Percentiles rank a stretch among this genome's conserved stretches.
Conservation (phyloP, 2,329 filamentous ascomycete genomes). For the Penicillium freii region DNA sequence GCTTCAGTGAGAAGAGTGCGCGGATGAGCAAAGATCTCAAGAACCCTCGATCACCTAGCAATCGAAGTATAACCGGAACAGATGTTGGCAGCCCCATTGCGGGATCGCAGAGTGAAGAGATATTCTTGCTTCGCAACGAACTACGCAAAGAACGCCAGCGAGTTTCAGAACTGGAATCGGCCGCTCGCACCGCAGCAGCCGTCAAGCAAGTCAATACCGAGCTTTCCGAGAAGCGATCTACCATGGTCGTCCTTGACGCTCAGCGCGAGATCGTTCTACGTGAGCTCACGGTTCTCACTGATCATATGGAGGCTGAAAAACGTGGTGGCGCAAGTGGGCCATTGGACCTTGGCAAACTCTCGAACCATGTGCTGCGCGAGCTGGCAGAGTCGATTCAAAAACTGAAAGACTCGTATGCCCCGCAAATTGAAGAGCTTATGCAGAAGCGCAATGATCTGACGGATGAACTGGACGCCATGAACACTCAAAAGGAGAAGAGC, state of each 20-base stretch:
- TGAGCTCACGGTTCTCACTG: constrained; percentile 83
- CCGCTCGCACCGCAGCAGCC: constrained; percentile 58
- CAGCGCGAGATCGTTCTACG: constrained; percentile 94
- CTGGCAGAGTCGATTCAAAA: constrained; percentile 61
- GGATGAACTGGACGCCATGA: constrained; percentile 79
- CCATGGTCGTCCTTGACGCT: constrained; percentile 88
- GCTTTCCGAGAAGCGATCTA: constrained; percentile 88
- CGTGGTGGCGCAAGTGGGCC: constrained; percentile 73
- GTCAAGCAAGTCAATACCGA: constrained; percentile 81
- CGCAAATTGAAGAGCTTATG: constrained; percentile 82
- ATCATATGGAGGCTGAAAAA: constrained; percentile 83
- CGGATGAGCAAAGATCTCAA: constrained; percentile 61
- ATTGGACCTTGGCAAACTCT: constrained; percentile 71
- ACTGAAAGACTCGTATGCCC: constrained; percentile 75
- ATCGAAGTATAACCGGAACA: constrained; percentile 48
- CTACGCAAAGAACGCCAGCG: constrained; percentile 79
- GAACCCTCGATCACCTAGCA: constrained; percentile 68
- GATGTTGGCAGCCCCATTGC: constrained; percentile 73
- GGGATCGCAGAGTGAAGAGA: constrained; percentile 60
- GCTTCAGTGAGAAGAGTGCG: constrained; percentile 69
- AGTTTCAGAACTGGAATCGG: constrained; percentile 71
- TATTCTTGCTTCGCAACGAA: constrained; percentile 65
- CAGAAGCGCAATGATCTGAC: constrained; percentile 79
- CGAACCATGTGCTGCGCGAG: constrained; percentile 61
- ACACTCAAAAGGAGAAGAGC: constrained; percentile 85